Percentiles rank a stretch among this genome's conserved stretches.
Conservation (phyloP, 352 stramenopile species). For the Phytopythium sindhum region DNA sequence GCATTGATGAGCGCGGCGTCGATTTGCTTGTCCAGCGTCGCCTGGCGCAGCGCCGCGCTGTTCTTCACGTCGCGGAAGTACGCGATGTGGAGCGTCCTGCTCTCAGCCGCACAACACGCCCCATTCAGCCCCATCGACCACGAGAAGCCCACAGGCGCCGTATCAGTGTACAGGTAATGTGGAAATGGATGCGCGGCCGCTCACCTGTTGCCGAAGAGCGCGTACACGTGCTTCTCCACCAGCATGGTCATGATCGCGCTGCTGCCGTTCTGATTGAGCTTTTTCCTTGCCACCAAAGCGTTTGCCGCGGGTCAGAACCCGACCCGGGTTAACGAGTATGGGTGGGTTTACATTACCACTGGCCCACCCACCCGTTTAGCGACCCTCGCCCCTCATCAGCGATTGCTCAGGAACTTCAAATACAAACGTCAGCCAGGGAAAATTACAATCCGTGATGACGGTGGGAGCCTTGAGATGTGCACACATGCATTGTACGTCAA, state of each 20-base stretch:
- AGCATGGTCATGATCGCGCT: conserved; percentile 16
- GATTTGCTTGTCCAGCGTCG: conserved; percentile 59
- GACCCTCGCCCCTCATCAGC: not conserved
- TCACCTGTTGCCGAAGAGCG: conserved; percentile 63
- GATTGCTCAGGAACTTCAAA: conserved; percentile 4
- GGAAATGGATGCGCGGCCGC: not conserved
- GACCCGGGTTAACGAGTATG: not conserved
- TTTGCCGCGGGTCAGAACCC: not conserved
- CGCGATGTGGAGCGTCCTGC: conserved; percentile 65
- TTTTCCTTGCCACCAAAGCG: not conserved
- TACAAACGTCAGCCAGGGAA: conserved; percentile 2
- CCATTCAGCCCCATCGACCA: not conserved
- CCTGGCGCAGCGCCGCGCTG: conserved; percentile 45
- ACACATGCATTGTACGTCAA: too few relatives aligned
- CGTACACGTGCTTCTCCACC: conserved; percentile 61
- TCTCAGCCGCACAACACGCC: not conserved
- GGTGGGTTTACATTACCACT: not conserved
- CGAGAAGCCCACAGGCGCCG: not conserved
- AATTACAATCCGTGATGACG: conserved; percentile 6
- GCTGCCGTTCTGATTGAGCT: not conserved
- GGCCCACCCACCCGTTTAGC: not conserved
- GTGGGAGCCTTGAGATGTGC: not conserved
- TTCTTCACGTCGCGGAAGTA: conserved; percentile 80
- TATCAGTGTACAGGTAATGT: not conserved
- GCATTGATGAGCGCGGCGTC: conserved; percentile 76